phyloP scores from a whole-genome alignment of 495 filamentous ascomycete species.

The Tuber umbilicatum region DNA sequence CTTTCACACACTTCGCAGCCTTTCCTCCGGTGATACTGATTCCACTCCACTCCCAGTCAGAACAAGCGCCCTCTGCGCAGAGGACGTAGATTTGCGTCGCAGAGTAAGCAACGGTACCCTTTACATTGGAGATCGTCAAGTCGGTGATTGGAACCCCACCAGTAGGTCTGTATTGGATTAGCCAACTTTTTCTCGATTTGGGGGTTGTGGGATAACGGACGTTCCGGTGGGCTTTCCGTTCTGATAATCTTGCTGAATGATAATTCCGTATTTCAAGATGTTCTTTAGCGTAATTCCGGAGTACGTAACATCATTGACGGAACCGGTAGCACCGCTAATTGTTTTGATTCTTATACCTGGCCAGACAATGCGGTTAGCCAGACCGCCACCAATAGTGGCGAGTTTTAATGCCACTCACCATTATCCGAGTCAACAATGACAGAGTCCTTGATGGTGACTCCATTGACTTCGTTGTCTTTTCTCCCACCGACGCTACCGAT shows the following conservation, averaged over 20 bases:
- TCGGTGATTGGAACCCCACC: conserved; percentile 57
- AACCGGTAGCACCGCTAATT: conserved; percentile 52
- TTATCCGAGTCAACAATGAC: conserved; percentile 53
- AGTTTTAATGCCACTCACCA: conserved; percentile 34
- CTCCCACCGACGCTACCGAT: conserved; percentile 64
- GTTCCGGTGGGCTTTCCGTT: conserved; percentile 57
- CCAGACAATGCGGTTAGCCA: not conserved
- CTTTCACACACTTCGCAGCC: conserved; percentile 46
- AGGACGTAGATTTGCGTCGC: conserved; percentile 52
- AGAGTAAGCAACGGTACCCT: conserved; percentile 47
- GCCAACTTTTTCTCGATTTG: not conserved
- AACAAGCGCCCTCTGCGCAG: conserved; percentile 49
- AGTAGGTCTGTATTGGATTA: conserved; percentile 45
- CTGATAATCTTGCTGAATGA: conserved; percentile 65
- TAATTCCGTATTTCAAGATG: conserved; percentile 58
- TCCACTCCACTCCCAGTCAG: conserved; percentile 50
- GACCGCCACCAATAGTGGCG: not conserved
- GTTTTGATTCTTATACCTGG: conserved; percentile 58
- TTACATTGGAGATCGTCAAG: conserved; percentile 51
- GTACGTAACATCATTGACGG: conserved; percentile 56
- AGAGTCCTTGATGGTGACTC: conserved; percentile 52
- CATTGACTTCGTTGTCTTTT: conserved; percentile 54
- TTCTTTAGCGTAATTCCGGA: conserved; percentile 52
- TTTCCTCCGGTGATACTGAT: conserved; percentile 49
- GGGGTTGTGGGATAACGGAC: conserved; percentile 5